phyloP scores from a whole-genome alignment of 306 rosid genomes.

The Pterocarpus macrocarpus region DNA sequence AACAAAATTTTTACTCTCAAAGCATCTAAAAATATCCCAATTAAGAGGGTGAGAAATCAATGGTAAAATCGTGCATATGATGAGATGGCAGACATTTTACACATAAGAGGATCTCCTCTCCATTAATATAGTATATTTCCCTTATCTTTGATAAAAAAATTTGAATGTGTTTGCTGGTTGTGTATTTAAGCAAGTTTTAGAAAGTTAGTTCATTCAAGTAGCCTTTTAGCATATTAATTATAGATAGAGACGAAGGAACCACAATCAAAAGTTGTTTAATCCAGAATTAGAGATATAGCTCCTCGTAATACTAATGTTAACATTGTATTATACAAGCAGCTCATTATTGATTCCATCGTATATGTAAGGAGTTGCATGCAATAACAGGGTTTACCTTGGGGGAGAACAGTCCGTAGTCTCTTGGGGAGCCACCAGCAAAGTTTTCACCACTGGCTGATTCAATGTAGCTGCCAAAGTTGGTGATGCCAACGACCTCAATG shows the following conservation, averaged over 20 bases:
- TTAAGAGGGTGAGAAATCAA: no score
- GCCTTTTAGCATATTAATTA: neutral
- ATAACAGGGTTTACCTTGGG: constrained; percentile 33
- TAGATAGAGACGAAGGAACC: neutral
- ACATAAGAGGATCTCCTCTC: no score
- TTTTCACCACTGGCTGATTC: constrained; percentile 85
- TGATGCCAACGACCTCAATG: constrained; percentile 52
- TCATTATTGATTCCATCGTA: neutral
- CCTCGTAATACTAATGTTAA: neutral
- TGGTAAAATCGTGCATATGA: no score
- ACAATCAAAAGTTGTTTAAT: neutral
- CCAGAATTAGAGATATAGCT: neutral
- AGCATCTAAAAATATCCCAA: no score
- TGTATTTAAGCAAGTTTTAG: no score
- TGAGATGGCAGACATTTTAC: no score
- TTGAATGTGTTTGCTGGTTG: no score
- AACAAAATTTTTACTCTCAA: no score
- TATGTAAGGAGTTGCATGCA: neutral
- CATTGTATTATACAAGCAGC: neutral
- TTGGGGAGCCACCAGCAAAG: constrained; percentile 57
- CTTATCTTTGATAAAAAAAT: no score
- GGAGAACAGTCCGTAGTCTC: constrained; percentile 77
- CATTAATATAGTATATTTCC: no score
- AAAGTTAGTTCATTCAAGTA: no score
- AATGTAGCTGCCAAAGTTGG: constrained; percentile 54